phyloP scores from a whole-genome alignment of 1,284 basidiomycete genomes.

The Coniophora puteana region DNA sequence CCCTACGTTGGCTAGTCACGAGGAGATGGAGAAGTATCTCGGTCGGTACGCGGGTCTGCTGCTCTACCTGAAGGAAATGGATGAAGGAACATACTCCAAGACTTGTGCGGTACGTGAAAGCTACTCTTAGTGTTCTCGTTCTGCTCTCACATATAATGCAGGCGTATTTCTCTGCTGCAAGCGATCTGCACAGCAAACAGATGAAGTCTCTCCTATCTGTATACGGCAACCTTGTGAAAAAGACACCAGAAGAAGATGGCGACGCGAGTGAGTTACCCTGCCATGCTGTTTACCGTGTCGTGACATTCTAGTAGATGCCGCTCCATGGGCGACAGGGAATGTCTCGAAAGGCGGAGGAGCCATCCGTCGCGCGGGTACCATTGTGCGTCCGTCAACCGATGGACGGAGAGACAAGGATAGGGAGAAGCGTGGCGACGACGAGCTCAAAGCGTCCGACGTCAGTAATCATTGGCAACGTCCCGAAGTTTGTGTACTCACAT shows the following conservation, averaged over 20 bases:
- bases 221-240: conserved; percentile 63
- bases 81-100: conserved; percentile 78
- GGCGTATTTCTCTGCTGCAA: conserved; percentile 86
- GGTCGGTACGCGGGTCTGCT: conserved; percentile 88
- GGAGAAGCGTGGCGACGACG: conserved; percentile 54
- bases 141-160: conserved; percentile 28
- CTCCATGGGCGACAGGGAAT: conserved; percentile 31
- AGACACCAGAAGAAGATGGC: conserved; percentile 63
- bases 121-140: neutral
- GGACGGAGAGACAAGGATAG: conserved; percentile 61
- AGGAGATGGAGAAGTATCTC: conserved; percentile 76
- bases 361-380: conserved; percentile 73
- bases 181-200: conserved; percentile 77
- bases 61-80: conserved; percentile 95
- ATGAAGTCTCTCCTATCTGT: conserved; percentile 69
- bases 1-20: conserved; percentile 58
- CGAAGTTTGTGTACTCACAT: conserved; percentile 2
- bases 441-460: conserved; percentile 68
- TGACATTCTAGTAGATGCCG: neutral
- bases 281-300: conserved; percentile 1
- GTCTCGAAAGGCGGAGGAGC: conserved; percentile 46
- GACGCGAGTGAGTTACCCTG: conserved; percentile 52
- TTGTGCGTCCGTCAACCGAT: conserved; percentile 70
- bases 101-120: conserved; percentile 73
- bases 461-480: conserved; percentile 10